Base-by-base conservation (phyloP, 2,329 filamentous ascomycete genomes). In the Calonectria hawksworthii region DNA sequence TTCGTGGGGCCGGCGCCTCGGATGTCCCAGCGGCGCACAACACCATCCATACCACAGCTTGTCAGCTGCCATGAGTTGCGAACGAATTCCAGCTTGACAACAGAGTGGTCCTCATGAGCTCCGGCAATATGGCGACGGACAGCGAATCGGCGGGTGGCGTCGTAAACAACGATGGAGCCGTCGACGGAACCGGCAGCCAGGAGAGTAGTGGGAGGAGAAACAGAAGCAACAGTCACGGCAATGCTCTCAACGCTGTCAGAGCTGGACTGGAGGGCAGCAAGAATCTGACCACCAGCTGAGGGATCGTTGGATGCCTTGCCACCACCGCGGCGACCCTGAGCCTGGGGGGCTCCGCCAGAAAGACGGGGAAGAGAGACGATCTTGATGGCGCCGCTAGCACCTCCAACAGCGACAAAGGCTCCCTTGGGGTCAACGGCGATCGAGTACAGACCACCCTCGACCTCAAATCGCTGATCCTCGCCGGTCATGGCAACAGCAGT, bases 1-100 rank as follows among this genome's bases (percentile, higher is more conserved):
- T 83, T 81, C 6, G 84, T 82, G 3, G 77, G 76, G 14, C 82
- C 83, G 28, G 82, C 86, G n/a, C 89, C 90, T n/a, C 90, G 86
- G 68, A 92, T 83, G 85, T 99, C 96, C 97, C 97, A 99, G 74
- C 96, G 89, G 81, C 95, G 90, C 26, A 99, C 92, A 0, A 96
- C 95, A 23, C 97, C 96, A 82, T 99, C 97, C 90, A 98, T 95
- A 11, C 97, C 97, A 79, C 93, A 96, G 77, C 92, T 95, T 2
- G 96, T 99, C 68, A 99, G 87, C 75, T 98, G 83, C 93, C 92
- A 96, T 77, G 81, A 83, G 78, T 86, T 83, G 82, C 88, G 88
- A 73, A 98, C 91, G 82, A 98, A 99, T 74, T 98, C 95, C 6
- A 99, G 92, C 86, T 98, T 96, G 75, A 99, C 96, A 26, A 99